Evolutionary conservation across 371 early-diverging fungal species (phyloP), one percentile per base, ranked within the genome.

Genomic region (Apophysomyces sp.): DNA sequence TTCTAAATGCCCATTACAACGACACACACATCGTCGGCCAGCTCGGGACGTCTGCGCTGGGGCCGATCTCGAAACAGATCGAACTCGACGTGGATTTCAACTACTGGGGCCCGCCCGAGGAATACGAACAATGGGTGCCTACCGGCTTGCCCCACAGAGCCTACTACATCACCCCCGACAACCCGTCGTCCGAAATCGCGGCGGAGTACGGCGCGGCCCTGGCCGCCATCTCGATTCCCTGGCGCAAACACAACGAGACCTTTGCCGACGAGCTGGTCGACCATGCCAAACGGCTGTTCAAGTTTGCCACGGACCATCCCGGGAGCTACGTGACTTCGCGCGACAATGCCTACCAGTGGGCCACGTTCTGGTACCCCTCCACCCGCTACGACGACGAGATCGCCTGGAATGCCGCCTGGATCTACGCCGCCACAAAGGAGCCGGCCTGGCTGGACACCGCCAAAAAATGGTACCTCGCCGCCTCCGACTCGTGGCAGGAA

Each of bases 91-190:
- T 83, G 1, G 86, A 85, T 49, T 85, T 85, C 60, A 80, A 80
- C 40, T 85, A 85, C 52, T 83, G 76, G 74, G 84, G 83, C 2
- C 84, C 86, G 32, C 84, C 86, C 13, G 86, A 85, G 66, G 82
- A 82, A 61, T 85, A 81, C 34, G 78, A 78, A 52, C 62, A 76
- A 67, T 80, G 86, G 78, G 83, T 82, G 0, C 84, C 84, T 0
- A 69, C 71, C 1, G 80, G 80, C 16, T 34, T 76, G 1, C 76
- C 76, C 8, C 83, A 82, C 59, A 67, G 69, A 30, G 82, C 83
- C 0, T 74, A 65, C 41, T 83, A 85, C 52, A 68, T 73, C 21
- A 76, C 83, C 9, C 75, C 80, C 15, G 78, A 83, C 24, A 73
- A 81, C 11, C 82, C 81, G 21, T 72, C 80, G 6, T 80, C 82